Evolutionary conservation across 1,284 basidiomycete species (phyloP), one percentile per base, ranked within the genome.

Genomic region (Erythrobasidium hasegawianum): DNA sequence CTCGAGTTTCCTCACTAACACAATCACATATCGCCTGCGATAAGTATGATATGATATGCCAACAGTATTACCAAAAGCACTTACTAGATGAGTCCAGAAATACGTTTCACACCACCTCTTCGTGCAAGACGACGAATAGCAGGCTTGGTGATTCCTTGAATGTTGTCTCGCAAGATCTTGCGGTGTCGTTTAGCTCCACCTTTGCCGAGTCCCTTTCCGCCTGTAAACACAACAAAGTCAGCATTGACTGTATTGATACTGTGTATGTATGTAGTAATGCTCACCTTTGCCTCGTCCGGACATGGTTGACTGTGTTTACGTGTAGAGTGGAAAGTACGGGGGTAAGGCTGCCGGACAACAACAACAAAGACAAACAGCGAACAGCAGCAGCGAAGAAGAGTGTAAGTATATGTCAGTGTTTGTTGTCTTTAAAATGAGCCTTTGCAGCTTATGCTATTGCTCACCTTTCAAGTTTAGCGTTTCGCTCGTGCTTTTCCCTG

Each of bases 41-140:
- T 11, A 16, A 7, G 49, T 74, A 67, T 69, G 40, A 22, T 45
- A 14, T 13, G 20, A 60, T 47, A 73, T 79, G 73, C 81, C 81
- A 78, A 84, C 81, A 57, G 81, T 81, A 86, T 86, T 75, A 86
- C 85, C 79, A 86, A 87, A 75, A 89, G 82, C 58, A 88, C 86
- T 80, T 86, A 84, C 71, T 91, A 91, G 65, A 69, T 69, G 22
- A 69, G 57, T 18, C 64, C 68, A 57, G 59, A 67, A 55, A 69
- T 67, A 87, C 88, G 88, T 82, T 92, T 90, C 76, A 90, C 89
- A 87, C 89, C 89, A 77, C 90, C 90, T 83, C 90, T 87, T 78
- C 90, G 89, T 52, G 90, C 90, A 69, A 94, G 87, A 81, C 90
- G 88, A 74, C 90, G 88, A 77, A 93, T 91, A 74, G 89, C 89